Percentiles rank a stretch among this genome's conserved stretches.
phyloP scores from a whole-genome alignment of 768 basidiomycete genomes.

The Serendipita vermifera region DNA sequence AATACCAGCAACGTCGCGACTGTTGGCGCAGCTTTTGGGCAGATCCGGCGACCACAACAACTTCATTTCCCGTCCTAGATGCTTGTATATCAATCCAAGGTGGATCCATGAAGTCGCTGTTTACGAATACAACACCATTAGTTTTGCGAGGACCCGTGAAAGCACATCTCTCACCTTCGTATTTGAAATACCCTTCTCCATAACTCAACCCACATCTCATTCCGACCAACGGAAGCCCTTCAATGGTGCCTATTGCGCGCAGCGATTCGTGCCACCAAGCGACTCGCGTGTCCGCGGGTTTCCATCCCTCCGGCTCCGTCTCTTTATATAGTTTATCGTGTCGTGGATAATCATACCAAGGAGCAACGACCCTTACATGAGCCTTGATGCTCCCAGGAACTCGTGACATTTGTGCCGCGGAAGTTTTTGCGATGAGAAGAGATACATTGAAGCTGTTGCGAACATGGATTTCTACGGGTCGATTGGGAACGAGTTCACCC shows the following conservation, averaged over 20 bases:
- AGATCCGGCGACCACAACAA: slow-evolving; percentile 43
- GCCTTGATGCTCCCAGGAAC: no score
- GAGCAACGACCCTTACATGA: slow-evolving; percentile 63
- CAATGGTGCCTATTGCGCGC: slow-evolving; percentile 17
- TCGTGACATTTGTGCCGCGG: slow-evolving; percentile 58
- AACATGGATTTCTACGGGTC: slow-evolving; percentile 70
- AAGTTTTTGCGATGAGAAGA: slow-evolving; percentile 56
- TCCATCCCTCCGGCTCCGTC: slow-evolving; percentile 41
- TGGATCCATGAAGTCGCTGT: slow-evolving; percentile 61
- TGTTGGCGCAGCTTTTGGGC: slow-evolving; percentile 50
- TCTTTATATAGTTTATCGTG: slow-evolving; percentile 54
- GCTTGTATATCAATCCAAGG: slow-evolving; percentile 67
- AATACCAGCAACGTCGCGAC: slow-evolving; percentile 65
- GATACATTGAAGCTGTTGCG: slow-evolving; percentile 59
- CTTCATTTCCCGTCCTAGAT: slow-evolving; percentile 74
- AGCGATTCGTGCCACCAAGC: slow-evolving; percentile 85
- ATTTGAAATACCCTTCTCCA: slow-evolving; percentile 66
- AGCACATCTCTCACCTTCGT: slow-evolving; percentile 54
- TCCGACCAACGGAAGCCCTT: slow-evolving; percentile 43
- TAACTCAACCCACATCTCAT: slow-evolving; percentile 63
- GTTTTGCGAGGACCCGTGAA: no score
- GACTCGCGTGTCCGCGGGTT: slow-evolving; percentile 58
- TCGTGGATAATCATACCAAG: slow-evolving; percentile 56
- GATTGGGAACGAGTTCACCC: slow-evolving; percentile 64
- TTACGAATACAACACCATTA: no score